Base-by-base conservation (phyloP, 2,329 filamentous ascomycete genomes). In the Fusarium globosum region DNA sequence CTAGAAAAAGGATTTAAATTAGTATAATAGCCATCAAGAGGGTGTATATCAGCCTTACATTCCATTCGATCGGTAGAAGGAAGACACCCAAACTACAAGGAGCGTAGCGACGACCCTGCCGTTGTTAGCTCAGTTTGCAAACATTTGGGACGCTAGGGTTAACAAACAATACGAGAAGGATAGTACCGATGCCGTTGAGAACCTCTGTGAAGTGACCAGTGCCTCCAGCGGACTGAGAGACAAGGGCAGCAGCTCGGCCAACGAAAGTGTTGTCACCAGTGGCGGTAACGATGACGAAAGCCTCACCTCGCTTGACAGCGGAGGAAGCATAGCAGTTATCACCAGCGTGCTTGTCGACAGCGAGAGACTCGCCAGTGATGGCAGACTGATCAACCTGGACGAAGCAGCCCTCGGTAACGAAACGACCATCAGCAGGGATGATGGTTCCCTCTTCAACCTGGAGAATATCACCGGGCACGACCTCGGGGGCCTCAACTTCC, bases 261-360 rank as follows among this genome's bases (percentile, higher is more conserved):
- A 97, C 94, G 83, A 95, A 97, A 72, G 94, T 97, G 85, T 92
- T 93, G 85, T 97, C 94, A 87, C 94, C 94, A 78, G 93, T 97
- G 77, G 93, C 89, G 67, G 93, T 95, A 77, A 96, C 89, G 73
- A 97, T 88, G 80, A 96, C 87, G 82, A 94, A 94, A 73, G 93
- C 93, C 85, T 95, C 92, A 83, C 95, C 94, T 87, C 94, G 93
- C 89, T 97, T 97, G 86, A 97, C 92, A 73, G 92, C 92, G 45
- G 94, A 97, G 15, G 94, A 97, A 80, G 93, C 91, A 81, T 93
- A 97, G 83, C 93, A 94, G 79, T 89, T 88, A 83, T 97, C 95
- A 72, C 89, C 90, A 81, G 91, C 89, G 86, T 94, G 92, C 88
- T 96, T 97, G 85, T 97, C 94, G 76, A 96, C 94, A 76, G 94